Base-by-base conservation (phyloP, 2,329 filamentous ascomycete genomes). In the Diaporthe citriasiana region DNA sequence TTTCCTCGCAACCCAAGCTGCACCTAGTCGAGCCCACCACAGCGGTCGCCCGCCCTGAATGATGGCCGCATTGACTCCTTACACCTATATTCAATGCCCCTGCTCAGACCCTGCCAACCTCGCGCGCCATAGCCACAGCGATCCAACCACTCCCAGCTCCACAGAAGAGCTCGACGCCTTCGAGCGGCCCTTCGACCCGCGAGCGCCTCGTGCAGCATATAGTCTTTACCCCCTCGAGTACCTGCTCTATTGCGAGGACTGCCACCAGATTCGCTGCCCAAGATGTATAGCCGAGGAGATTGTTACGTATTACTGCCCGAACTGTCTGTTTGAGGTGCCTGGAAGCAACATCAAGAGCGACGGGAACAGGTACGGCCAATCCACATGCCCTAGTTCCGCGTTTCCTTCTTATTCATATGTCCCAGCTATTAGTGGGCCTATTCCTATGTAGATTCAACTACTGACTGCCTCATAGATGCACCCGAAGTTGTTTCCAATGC, bases 191-290 rank as follows among this genome's bases (percentile, higher is more conserved):
- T 98, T 99, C 82, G 94, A 99, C 81, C 95, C 97, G 2, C 92
- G 93, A 78, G 92, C 93, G 75, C 90, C 94, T 22, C 92, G 95
- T 50, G 94, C 97, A 74, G 97, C 95, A 82, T 98, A 95, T 87
- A 95, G 95, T 77, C 88, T 99, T 42, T 98, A 96, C 81, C 96
- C 97, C 0, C 91, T 98, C 57, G 96, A 98, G 80, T 93, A 98
- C 81, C 90, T 99, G 35, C 89, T 98, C 53, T 99, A 97, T 86
- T 99, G 97, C 86, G 96, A 98, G 81, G 97, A 98, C 82, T 99
- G 97, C 83, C 95, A 97, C 82, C 93, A 98, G 83, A 97, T 98
- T 76, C 93, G 97, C 78, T 99, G 97, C 82, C 94, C 95, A 8
- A 89, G 95, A 84, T 99, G 97, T 81, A 94, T 97, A 71, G 90